Conservation (phyloP, 768 basidiomycete genomes). For the Russula vinacea region DNA sequence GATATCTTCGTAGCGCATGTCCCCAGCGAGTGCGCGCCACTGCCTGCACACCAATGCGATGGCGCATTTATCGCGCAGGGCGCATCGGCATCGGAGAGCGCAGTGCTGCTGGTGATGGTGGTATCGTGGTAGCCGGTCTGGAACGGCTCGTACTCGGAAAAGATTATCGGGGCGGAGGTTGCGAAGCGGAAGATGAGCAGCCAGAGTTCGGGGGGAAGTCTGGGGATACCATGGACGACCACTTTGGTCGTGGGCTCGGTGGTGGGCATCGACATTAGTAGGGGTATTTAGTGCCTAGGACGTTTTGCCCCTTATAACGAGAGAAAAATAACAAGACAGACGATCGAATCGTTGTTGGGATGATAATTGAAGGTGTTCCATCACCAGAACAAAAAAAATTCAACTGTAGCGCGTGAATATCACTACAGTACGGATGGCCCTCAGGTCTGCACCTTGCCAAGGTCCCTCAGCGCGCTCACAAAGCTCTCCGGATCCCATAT, state of each 20-base stretch:
- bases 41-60: constrained; percentile 26
- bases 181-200: constrained; percentile 27
- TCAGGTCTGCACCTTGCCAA: constrained; percentile 49
- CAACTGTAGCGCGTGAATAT: background rate
- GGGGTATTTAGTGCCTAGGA: background rate
- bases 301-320: background rate
- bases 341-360: no score
- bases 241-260: background rate
- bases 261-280: constrained; percentile 6
- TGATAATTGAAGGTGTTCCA: no score
- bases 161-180: constrained; percentile 10
- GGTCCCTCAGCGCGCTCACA: constrained; percentile 60
- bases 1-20: constrained; percentile 29
- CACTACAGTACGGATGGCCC: background rate
- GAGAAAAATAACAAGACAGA: background rate
- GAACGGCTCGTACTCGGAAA: constrained; percentile 16
- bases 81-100: constrained; percentile 4
- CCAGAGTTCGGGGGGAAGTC: constrained; percentile 28
- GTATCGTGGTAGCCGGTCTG: background rate
- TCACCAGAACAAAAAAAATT: no score
- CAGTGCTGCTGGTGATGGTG: background rate
- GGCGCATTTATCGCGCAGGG: constrained; percentile 16
- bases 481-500: constrained; percentile 89
- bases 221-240: background rate
- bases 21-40: constrained; percentile 18